A percentile compares a stretch with the other conserved stretches of the same genome.
Conservation (phyloP, 768 basidiomycete species). For the Calocera viscosa region DNA sequence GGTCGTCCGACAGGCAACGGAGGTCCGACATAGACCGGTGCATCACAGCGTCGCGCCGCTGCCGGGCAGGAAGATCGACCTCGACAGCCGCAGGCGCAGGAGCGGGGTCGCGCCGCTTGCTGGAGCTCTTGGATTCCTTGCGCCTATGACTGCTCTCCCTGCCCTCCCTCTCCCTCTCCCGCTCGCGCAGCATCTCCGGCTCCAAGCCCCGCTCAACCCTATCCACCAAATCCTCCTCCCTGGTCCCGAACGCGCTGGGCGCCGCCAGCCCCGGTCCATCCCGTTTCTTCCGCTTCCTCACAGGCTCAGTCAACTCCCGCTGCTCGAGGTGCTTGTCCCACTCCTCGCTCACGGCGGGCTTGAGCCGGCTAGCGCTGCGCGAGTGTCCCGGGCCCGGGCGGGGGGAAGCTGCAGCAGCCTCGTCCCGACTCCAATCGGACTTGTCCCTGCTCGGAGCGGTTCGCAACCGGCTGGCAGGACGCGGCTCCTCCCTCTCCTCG, state of each 20-base stretch:
- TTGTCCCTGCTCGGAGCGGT: neutral
- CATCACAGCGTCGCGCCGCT: neutral
- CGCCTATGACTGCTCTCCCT: slow-evolving; percentile 34
- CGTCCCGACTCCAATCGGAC: neutral
- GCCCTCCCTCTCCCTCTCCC: neutral
- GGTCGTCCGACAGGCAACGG: slow-evolving; percentile 5
- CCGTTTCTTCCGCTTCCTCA: neutral
- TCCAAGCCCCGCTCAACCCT: neutral
- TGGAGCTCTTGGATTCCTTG: slow-evolving; percentile 61
- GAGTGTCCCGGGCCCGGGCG: neutral
- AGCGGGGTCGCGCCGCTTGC: slow-evolving; percentile 22
- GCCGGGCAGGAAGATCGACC: neutral
- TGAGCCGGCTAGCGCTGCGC: neutral
- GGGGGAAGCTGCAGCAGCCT: neutral
- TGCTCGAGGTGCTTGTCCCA: neutral
- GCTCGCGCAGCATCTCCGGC: neutral
- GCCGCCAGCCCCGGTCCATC: neutral
- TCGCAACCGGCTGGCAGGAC: neutral
- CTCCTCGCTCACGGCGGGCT: neutral
- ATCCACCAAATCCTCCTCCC: neutral
- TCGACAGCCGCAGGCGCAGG: neutral
- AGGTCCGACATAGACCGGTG: neutral
- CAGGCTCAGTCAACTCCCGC: neutral
- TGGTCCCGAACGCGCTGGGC: neutral
- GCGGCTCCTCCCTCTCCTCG: neutral